Conservation (phyloP, 2,329 filamentous ascomycete species). For the Penicillium sclerotigenum region DNA sequence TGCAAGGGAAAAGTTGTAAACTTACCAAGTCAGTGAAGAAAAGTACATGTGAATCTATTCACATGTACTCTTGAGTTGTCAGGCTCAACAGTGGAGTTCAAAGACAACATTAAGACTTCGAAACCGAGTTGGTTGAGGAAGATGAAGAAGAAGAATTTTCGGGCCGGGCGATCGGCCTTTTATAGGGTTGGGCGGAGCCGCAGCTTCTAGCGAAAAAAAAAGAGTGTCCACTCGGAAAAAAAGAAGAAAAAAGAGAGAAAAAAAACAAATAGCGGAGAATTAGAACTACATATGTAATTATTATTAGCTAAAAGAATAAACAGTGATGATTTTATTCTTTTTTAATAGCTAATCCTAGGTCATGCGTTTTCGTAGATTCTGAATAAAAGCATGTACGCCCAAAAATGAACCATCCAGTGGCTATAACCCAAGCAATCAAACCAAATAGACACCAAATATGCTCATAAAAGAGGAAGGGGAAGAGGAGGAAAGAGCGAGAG, state of each 20-base stretch:
- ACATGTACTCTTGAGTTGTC: not conserved
- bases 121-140: conserved; percentile 9
- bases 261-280: not conserved
- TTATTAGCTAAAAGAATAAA: not conserved
- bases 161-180: conserved; percentile 24
- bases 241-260: not conserved
- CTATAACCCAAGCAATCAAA: not conserved
- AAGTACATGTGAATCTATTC: not conserved
- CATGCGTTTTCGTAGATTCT: not conserved
- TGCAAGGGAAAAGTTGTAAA: conserved; percentile 10
- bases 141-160: conserved; percentile 27
- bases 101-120: conserved; percentile 11
- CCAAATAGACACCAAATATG: not conserved
- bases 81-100: not conserved
- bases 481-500: not conserved
- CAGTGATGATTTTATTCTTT: not conserved
- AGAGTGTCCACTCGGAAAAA: conserved; percentile 5
- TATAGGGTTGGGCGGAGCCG: conserved; percentile 34
- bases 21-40: conserved; percentile 24
- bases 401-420: conserved; percentile 10
- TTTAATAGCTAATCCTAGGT: not conserved
- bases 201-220: conserved; percentile 30
- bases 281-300: not conserved
- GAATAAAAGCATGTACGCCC: conserved; percentile 1
- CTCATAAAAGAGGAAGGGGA: not conserved